Conservation (phyloP, 495 filamentous ascomycete genomes). For the Pyrenopolyporus hunteri region DNA sequence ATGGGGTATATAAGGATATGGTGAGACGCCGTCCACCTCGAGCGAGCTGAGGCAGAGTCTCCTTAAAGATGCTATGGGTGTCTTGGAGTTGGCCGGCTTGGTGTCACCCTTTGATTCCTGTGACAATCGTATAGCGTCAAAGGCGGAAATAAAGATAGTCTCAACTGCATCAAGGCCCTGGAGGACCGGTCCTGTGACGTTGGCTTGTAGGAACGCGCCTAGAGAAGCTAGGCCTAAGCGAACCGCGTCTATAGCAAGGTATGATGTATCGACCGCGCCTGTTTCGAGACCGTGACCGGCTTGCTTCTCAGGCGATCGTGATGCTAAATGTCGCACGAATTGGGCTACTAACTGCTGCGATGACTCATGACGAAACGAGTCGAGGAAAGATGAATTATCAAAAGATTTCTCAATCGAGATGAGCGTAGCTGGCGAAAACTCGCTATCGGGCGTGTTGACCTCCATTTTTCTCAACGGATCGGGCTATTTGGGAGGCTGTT, state of each 20-base stretch:
- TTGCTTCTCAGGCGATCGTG: neutral
- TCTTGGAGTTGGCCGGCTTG: neutral
- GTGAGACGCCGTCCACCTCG: conserved; percentile 81
- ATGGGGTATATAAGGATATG: conserved; percentile 82
- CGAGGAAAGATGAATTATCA: conserved; percentile 15
- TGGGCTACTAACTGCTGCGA: conserved; percentile 16
- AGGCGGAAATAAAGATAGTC: conserved; percentile 33
- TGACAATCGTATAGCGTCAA: conserved; percentile 11
- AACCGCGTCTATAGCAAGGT: conserved; percentile 1
- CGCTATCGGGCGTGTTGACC: conserved; percentile 12
- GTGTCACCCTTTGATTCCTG: neutral
- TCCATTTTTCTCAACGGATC: neutral
- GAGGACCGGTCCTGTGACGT: conserved; percentile 88
- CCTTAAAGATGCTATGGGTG: conserved; percentile 28
- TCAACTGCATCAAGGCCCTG: conserved; percentile 47
- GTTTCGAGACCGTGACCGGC: neutral
- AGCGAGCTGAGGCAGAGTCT: conserved; percentile 66
- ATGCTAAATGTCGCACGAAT: conserved; percentile 14
- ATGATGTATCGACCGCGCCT: neutral
- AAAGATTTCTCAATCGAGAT: conserved; percentile 26
- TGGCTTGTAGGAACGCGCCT: conserved; percentile 86
- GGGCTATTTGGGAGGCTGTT: neutral
- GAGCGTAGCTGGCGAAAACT: conserved; percentile 17
- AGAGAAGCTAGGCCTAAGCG: conserved; percentile 71
- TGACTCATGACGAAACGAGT: conserved; percentile 11